Conservation (phyloP, 495 filamentous ascomycete species). For the Xylaria scruposa region DNA sequence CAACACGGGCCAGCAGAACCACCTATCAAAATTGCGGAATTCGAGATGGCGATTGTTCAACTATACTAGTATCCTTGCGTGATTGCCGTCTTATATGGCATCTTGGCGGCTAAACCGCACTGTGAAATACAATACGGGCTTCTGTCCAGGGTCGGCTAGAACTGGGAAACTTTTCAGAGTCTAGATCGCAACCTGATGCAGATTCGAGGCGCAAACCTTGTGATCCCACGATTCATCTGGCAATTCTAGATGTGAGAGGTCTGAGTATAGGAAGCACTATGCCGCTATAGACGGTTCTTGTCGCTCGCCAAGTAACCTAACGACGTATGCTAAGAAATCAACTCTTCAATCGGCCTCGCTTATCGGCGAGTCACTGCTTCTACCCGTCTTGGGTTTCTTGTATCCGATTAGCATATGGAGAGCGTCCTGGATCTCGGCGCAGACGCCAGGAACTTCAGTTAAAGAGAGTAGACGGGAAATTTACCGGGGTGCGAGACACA, state of each 20-base stretch:
- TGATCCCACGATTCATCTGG: not conserved
- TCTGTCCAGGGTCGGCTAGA: not conserved
- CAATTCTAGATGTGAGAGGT: not conserved
- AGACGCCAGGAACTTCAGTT: not conserved
- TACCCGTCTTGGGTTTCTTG: not conserved
- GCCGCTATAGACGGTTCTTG: not conserved
- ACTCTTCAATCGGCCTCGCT: not conserved
- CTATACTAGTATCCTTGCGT: not conserved
- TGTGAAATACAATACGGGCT: not conserved
- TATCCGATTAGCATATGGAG: not conserved
- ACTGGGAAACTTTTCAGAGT: not conserved
- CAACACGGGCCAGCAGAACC: not conserved
- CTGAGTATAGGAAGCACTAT: not conserved
- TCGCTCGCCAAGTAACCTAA: not conserved
- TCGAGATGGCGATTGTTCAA: constrained; percentile 6
- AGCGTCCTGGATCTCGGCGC: not conserved
- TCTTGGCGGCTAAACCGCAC: not conserved
- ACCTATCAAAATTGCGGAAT: not conserved
- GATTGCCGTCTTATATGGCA: constrained; percentile 13
- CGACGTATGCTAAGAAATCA: not conserved
- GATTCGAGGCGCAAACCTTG: not conserved
- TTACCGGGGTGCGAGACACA: not conserved
- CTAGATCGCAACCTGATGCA: not conserved
- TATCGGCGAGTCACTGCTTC: not conserved
- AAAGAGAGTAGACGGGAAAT: not conserved